Percentiles rank a stretch among this genome's conserved stretches.
Conservation (phyloP, 2,329 filamentous ascomycete species). For the Trichoderma polysporum region DNA sequence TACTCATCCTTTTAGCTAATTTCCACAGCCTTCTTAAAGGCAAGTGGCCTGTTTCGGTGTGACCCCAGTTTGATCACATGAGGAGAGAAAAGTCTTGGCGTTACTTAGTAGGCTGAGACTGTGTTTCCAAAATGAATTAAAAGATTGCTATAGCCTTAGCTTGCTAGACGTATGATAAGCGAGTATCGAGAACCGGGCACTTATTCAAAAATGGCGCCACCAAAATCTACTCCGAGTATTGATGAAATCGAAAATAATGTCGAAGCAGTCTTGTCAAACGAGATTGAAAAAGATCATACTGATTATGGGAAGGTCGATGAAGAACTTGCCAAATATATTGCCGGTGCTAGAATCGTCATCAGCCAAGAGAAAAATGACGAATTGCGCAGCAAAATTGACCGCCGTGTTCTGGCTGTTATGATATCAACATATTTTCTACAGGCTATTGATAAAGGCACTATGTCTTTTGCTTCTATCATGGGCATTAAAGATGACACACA, state of each 20-base stretch:
- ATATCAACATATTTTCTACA: slow-evolving; percentile 7
- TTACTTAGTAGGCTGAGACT: neutral
- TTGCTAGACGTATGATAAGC: neutral
- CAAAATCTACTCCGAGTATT: neutral
- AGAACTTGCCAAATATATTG: slow-evolving; percentile 6
- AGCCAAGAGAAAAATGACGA: slow-evolving; percentile 6
- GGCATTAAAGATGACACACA: neutral
- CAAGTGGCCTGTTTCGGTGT: neutral
- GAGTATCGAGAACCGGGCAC: too few species aligned
- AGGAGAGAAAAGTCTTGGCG: neutral
- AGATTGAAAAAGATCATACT: neutral
- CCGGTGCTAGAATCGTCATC: neutral
- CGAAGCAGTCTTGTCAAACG: neutral
- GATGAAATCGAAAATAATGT: neutral
- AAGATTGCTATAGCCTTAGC: neutral
- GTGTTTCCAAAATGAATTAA: neutral
- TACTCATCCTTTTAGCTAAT: neutral
- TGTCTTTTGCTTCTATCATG: slow-evolving; percentile 16
- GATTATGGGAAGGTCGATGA: slow-evolving; percentile 1
- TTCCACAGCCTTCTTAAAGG: neutral
- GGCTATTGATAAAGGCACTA: slow-evolving; percentile 11
- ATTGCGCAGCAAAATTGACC: slow-evolving; percentile 6
- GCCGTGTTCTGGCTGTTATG: slow-evolving; percentile 3
- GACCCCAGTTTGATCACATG: neutral
- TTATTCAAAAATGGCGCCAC: neutral